These are phyloP conservation scores for Entoloma clypeatum DNA, from an alignment of 1,284 basidiomycete species.

Conservation along the genomic window DNA sequence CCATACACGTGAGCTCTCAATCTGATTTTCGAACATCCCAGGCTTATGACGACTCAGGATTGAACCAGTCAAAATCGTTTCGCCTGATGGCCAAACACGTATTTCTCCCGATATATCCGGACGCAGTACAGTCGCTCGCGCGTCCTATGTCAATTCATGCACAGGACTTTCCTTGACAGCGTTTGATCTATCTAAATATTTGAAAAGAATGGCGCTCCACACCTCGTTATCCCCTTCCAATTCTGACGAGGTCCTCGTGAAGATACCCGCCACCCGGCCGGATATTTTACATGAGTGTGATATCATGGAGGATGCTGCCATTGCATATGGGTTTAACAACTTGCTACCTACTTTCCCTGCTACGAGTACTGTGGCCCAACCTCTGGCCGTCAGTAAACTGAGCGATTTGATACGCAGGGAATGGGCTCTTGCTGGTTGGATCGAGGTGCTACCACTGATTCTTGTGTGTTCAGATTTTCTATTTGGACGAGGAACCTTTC, in stretches of 20 bases:
- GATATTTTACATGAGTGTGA: constrained; percentile 99
- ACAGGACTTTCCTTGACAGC: constrained; percentile 77
- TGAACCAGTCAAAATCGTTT: constrained; percentile 83
- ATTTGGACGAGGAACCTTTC: constrained; percentile 4
- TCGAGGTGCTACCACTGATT: constrained; percentile 92
- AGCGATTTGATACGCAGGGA: constrained; percentile 87
- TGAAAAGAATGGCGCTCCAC: constrained; percentile 73
- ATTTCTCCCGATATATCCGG: constrained; percentile 83
- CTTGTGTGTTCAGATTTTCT: constrained; percentile 50
- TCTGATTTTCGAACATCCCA: neutral
- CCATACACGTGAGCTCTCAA: constrained; percentile 75
- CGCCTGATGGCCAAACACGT: constrained; percentile 71
- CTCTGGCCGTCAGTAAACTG: constrained; percentile 87
- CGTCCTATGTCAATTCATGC: constrained; percentile 94
- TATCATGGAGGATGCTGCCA: constrained; percentile 97
- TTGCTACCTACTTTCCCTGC: constrained; percentile 88
- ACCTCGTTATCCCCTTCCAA: constrained; percentile 48
- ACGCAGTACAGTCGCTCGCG: constrained; percentile 70
- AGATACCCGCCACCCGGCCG: constrained; percentile 87
- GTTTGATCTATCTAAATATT: constrained; percentile 58
- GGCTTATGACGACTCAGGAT: constrained; percentile 49
- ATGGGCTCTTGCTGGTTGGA: constrained; percentile 94
- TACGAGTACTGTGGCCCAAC: constrained; percentile 95
- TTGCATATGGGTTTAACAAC: constrained; percentile 98
- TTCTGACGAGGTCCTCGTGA: constrained; percentile 68